Evolutionary conservation across 1,284 basidiomycete genomes (phyloP), one percentile per base, ranked within the genome.

Genomic region (Apiotrichum siamense): DNA sequence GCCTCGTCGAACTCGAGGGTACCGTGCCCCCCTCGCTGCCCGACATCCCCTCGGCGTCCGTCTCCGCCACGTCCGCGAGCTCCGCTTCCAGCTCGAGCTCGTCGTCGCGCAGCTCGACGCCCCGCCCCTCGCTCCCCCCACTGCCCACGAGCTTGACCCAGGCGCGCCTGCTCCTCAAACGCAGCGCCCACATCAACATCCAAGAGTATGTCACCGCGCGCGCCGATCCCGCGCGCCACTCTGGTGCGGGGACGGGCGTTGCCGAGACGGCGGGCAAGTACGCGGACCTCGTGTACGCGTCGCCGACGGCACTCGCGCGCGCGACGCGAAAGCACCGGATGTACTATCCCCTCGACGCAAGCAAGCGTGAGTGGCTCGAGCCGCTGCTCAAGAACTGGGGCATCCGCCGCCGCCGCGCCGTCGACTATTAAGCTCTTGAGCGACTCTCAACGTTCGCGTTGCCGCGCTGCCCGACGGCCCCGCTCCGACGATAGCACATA

Each of bases 341-440:
- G 35, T 63, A 58, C 35, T 55, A 58, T 15, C 32, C 46, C 13
- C 52, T 65, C 24, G 41, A 26, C 3, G 31, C 40, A 21, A 65
- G 59, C 26, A 69, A 66, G 52, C 41, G 26, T 2, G 67, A 69
- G 41, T 70, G 66, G 67, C 55, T 72, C 12, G 55, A 67, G 43
- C 69, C 69, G 17, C 56, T 72, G 0, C 56, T 72, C 48, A 60
- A 57, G 50, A 63, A 68, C 52, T 67, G 65, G 47, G 62, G 63
- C 11, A 55, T 62, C 42, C 25, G 15, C 21, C 42, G 42, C n/a
- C 40, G 39, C 25, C 40, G 47, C 18, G 23, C 35, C 9, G 24
- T n/a, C 5, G 35, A 20, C 13, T 37, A 26, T 25, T 40, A 27
- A 7, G n/a, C 5, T 23, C 24, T 3, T 12, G 3, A 10, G 21